Evolutionary conservation across 2,329 filamentous ascomycete genomes (phyloP).

Genomic region (Cryphonectria naterciae): DNA sequence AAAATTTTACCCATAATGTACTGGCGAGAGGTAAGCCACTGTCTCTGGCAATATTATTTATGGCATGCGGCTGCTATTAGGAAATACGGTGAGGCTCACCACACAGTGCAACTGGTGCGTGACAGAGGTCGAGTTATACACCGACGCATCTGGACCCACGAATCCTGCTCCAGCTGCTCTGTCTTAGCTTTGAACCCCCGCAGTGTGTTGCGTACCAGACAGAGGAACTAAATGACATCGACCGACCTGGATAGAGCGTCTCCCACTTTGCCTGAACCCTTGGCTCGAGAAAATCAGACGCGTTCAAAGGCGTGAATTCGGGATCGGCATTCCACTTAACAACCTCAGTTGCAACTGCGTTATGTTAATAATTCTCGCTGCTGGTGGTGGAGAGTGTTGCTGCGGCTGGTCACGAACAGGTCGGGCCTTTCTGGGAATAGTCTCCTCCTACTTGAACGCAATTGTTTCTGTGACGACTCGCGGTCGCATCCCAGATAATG

Average conservation of each 20-base stretch:
- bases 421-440: conserved; percentile 41
- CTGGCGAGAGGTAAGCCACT: conserved; percentile 27
- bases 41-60: neutral
- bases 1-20: conserved; percentile 43
- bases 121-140: conserved; percentile 47
- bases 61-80: neutral
- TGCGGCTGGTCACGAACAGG: conserved; percentile 35
- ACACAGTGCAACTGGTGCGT: conserved; percentile 48
- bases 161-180: conserved; percentile 20
- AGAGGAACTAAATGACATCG: too few relatives aligned
- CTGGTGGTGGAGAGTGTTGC: too few relatives aligned
- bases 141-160: conserved; percentile 28
- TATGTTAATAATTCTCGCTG: neutral
- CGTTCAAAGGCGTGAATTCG: conserved; percentile 45
- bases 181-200: neutral
- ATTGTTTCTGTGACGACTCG: neutral
- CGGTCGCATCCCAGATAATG: conserved; percentile 31
- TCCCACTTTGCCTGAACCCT: conserved; percentile 44
- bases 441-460: conserved; percentile 45
- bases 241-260: conserved; percentile 43
- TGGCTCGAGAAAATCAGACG: conserved; percentile 44
- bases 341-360: conserved; percentile 41
- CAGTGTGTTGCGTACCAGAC: neutral
- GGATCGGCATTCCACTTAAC: conserved; percentile 44
- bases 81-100: conserved; percentile 33